Conservation (phyloP, 192 early-diverging fungal species). For the Coemansia aciculifera region DNA sequence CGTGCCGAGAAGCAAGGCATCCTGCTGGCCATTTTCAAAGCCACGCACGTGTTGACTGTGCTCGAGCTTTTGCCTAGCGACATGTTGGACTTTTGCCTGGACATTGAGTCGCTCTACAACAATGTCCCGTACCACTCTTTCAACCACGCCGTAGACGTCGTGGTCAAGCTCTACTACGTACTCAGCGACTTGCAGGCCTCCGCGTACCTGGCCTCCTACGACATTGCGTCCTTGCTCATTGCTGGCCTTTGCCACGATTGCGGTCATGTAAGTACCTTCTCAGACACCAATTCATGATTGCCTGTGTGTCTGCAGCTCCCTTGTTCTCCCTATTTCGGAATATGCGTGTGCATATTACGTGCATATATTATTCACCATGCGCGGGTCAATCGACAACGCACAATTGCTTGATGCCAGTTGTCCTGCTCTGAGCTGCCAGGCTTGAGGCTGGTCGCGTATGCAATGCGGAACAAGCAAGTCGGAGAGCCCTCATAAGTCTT, state of each 20-base stretch:
- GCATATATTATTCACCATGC: constrained; percentile 5
- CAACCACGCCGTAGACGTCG: constrained; percentile 89
- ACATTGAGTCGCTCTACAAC: constrained; percentile 80
- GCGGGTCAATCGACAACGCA: neutral
- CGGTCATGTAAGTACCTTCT: constrained; percentile 64
- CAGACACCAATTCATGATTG: neutral
- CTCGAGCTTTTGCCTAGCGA: constrained; percentile 62
- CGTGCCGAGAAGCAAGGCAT: constrained; percentile 81
- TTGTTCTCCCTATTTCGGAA: neutral
- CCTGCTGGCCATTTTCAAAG: constrained; percentile 75
- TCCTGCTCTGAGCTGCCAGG: neutral
- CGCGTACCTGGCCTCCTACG: constrained; percentile 66
- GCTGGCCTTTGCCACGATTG: constrained; percentile 90
- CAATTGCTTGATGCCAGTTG: neutral
- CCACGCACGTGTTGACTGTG: constrained; percentile 62
- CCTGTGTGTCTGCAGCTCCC: constrained; percentile 5
- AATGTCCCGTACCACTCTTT: constrained; percentile 91
- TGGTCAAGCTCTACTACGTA: constrained; percentile 78
- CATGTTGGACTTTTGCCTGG: constrained; percentile 82
- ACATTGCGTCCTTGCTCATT: constrained; percentile 75
- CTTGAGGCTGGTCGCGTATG: neutral
- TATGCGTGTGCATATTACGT: neutral
- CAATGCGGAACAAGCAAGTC: neutral
- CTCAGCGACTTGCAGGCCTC: constrained; percentile 67
- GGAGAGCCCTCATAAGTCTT: neutral